Evolutionary conservation across 352 stramenopile genomes (phyloP).

Genomic region (Saprolegnia diclina): DNA sequence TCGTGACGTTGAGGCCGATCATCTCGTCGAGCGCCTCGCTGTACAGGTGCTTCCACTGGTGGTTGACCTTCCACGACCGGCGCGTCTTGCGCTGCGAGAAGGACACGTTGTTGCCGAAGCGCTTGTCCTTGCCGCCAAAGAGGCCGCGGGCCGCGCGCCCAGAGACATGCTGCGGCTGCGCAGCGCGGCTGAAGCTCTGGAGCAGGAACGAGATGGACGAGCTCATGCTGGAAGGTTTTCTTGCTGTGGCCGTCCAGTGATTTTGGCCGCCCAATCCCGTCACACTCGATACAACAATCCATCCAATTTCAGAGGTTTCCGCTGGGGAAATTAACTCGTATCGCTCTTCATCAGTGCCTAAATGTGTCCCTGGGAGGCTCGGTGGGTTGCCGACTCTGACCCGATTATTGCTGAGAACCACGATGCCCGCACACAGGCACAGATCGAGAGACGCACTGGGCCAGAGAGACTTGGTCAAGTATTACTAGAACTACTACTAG

Average conservation of each 20-base stretch:
- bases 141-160: conserved; percentile 78
- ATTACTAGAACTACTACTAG: no score
- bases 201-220: conserved; percentile 30
- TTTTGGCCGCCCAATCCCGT: not conserved
- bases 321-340: not conserved
- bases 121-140: conserved; percentile 91
- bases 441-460: no score
- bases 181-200: conserved; percentile 50
- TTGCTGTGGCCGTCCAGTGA: conserved; percentile 11
- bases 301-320: not conserved
- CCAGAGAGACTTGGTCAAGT: no score
- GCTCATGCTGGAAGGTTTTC: conserved; percentile 13
- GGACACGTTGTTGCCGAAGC: conserved; percentile 92
- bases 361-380: no score
- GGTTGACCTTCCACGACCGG: conserved; percentile 92
- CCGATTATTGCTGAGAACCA: no score
- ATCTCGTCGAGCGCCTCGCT: conserved; percentile 90
- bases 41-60: conserved; percentile 84
- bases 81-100: conserved; percentile 91
- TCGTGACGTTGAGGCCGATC: conserved; percentile 90
- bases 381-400: no score
- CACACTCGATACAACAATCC: not conserved
- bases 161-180: conserved; percentile 65
- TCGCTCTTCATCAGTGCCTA: no score
- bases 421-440: no score